Conservation (phyloP, 805 yeast genomes). For the Candida namnaoensis region DNA sequence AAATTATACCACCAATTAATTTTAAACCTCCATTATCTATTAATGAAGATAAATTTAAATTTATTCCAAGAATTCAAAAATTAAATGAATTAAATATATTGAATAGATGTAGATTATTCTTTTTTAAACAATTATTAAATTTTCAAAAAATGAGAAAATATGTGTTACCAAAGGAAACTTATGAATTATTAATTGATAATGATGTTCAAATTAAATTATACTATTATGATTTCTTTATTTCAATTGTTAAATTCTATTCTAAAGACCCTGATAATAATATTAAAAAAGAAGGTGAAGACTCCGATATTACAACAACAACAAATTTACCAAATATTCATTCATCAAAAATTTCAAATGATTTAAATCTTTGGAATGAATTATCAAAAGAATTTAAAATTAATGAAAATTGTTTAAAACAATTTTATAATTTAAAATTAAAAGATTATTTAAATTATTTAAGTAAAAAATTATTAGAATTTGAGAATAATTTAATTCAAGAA, state of each 20-base stretch:
- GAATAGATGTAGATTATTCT: conserved; percentile 55
- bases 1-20: conserved; percentile 51
- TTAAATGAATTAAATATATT: conserved; percentile 54
- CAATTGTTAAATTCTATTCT: conserved; percentile 17
- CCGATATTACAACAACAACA: not conserved
- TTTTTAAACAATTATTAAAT: conserved; percentile 52
- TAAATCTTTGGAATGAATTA: conserved; percentile 19
- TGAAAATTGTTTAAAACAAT: conserved; percentile 4
- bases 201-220: conserved; percentile 10
- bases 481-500: conserved; percentile 14
- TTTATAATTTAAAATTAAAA: conserved; percentile 18
- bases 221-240: conserved; percentile 31
- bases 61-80: conserved; percentile 63
- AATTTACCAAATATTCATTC: conserved; percentile 5
- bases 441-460: conserved; percentile 25
- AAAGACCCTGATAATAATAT: not conserved
- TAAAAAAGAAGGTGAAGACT: too few relatives aligned
- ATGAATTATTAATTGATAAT: conserved; percentile 2
- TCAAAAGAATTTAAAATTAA: conserved; percentile 7
- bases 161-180: conserved; percentile 4
- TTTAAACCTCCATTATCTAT: conserved; percentile 48
- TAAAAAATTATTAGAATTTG: conserved; percentile 9
- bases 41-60: conserved; percentile 42
- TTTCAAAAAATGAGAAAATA: conserved; percentile 35
- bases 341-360: conserved; percentile 8